Evolutionary conservation across 768 basidiomycete genomes (phyloP).

Genomic region (Phlegmacium glaucopus): DNA sequence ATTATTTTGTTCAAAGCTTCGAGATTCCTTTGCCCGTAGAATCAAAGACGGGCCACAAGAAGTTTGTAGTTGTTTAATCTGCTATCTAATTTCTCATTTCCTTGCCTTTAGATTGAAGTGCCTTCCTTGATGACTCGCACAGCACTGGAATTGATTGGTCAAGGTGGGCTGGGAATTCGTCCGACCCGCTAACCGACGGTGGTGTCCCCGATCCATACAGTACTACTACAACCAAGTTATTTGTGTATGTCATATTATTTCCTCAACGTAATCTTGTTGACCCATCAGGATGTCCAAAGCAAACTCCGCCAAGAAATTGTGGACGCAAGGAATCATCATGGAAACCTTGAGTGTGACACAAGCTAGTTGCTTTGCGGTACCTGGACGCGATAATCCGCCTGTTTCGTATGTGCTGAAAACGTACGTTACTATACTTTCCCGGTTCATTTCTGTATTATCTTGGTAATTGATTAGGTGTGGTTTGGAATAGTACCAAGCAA

Average conservation of each 20-base stretch:
- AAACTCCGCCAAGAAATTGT: slow-evolving; percentile 19
- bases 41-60: slow-evolving; percentile 26
- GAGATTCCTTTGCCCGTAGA: slow-evolving; percentile 18
- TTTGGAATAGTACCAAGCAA: slow-evolving; percentile 11
- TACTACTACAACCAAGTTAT: slow-evolving; percentile 22
- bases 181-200: slow-evolving; percentile 33
- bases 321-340: slow-evolving; percentile 17
- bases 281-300: slow-evolving; percentile 18
- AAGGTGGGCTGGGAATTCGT: slow-evolving; percentile 41
- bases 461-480: not conserved
- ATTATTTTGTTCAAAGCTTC: slow-evolving; percentile 22
- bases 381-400: slow-evolving; percentile 27
- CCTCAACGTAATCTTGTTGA: slow-evolving; percentile 18
- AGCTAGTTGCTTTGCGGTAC: slow-evolving; percentile 31
- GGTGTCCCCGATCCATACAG: slow-evolving; percentile 26
- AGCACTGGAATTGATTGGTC: slow-evolving; percentile 47
- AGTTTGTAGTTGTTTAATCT: slow-evolving; percentile 9
- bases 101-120: slow-evolving; percentile 24
- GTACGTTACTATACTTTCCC: slow-evolving; percentile 9
- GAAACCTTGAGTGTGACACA: slow-evolving; percentile 31
- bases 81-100: not conserved
- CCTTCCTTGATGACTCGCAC: slow-evolving; percentile 34
- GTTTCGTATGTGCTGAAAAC: slow-evolving; percentile 17
- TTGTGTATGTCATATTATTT: slow-evolving; percentile 20
- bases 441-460: not conserved